phyloP scores from a whole-genome alignment of 208 protist genomes.

The Crithidia brevicula region DNA sequence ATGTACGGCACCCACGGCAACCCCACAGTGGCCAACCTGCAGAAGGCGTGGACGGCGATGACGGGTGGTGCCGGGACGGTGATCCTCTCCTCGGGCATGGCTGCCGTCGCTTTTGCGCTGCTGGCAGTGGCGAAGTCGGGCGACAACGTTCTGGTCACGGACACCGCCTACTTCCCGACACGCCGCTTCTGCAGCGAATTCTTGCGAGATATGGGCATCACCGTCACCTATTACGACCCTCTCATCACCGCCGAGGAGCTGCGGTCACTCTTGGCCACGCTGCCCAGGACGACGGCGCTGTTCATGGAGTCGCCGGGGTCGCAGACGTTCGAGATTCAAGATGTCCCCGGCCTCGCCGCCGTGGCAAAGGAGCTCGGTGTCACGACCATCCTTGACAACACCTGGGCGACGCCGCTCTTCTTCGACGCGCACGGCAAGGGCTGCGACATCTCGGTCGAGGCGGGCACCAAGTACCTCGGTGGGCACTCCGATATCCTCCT shows the following conservation, averaged over 20 bases:
- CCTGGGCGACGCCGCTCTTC: conserved; percentile 40
- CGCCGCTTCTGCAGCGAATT: conserved; percentile 32
- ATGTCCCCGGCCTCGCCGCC: conserved; percentile 29
- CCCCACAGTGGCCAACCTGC: conserved; percentile 28
- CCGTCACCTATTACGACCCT: conserved; percentile 37
- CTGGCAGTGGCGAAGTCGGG: conserved; percentile 29
- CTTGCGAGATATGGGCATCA: conserved; percentile 28
- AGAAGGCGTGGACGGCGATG: conserved; percentile 35
- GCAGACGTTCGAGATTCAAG: conserved; percentile 39
- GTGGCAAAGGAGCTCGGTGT: conserved; percentile 26
- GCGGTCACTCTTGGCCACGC: conserved; percentile 27
- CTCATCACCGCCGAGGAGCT: conserved; percentile 34
- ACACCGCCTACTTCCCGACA: conserved; percentile 35
- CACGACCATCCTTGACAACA: conserved; percentile 35
- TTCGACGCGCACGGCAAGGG: conserved; percentile 39
- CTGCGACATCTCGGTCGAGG: conserved; percentile 44
- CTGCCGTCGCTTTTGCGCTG: conserved; percentile 27
- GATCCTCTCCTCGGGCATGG: conserved; percentile 33
- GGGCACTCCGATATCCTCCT: conserved; percentile 45
- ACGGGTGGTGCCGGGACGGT: conserved; percentile 36
- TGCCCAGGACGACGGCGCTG: conserved; percentile 32
- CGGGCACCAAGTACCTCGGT: conserved; percentile 43
- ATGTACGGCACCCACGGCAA: conserved; percentile 35
- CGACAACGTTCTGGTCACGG: conserved; percentile 35
- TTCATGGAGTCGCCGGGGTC: conserved; percentile 39